Conservation (phyloP, 2,329 filamentous ascomycete genomes). For the Xylariaceae sp. region DNA sequence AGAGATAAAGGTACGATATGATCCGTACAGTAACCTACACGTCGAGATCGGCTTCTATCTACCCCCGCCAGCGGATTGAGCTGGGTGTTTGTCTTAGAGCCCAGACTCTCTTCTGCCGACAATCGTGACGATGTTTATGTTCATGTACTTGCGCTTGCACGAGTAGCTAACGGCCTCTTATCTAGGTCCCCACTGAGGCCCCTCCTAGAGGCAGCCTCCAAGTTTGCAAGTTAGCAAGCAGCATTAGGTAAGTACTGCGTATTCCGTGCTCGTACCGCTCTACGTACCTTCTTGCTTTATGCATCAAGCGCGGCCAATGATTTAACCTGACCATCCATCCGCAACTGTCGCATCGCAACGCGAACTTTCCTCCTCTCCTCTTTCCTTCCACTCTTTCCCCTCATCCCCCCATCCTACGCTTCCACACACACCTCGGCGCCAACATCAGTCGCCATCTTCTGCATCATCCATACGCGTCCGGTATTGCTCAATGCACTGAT, state of each 20-base stretch:
- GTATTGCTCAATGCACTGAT: constrained; percentile 1
- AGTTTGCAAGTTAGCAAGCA: not conserved
- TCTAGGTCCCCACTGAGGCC: not conserved
- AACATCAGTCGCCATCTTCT: not conserved
- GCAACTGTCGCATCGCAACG: constrained; percentile 19
- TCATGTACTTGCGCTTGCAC: not conserved
- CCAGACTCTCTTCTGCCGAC: not conserved
- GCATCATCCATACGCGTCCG: constrained; percentile 2
- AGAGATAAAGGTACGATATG: not conserved
- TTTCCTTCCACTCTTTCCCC: constrained; percentile 9
- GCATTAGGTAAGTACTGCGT: not conserved
- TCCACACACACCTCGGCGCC: not conserved
- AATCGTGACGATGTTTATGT: not conserved
- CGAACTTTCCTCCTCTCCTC: constrained; percentile 6
- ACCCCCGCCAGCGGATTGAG: not conserved
- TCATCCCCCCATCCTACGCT: not conserved
- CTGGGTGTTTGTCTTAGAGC: not conserved
- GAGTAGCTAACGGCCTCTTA: not conserved
- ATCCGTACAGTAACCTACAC: not conserved
- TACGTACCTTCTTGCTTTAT: not conserved
- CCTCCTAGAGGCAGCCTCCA: not conserved
- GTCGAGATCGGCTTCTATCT: not conserved
- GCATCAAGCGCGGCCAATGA: constrained; percentile 14
- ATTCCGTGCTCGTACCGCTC: not conserved
- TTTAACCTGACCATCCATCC: constrained; percentile 13